Evolutionary conservation across 2,329 filamentous ascomycete species (phyloP).

Genomic region (Claviceps spartinae): DNA sequence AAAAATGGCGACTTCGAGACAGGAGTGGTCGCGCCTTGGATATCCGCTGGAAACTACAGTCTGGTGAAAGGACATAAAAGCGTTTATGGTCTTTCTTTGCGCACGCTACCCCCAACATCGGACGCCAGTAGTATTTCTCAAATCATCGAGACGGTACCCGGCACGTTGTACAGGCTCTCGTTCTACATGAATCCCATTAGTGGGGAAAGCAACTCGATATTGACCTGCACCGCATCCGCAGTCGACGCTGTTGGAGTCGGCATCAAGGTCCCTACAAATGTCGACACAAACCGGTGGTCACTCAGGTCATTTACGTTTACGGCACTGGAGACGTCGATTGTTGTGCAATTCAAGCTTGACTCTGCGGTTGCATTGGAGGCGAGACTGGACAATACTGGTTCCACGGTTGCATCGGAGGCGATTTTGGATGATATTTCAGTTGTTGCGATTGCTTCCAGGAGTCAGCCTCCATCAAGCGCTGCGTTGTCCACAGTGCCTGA

Average conservation of each 20-base stretch:
- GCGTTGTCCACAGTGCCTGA: neutral
- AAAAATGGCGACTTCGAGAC: neutral
- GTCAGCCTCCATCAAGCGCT: neutral
- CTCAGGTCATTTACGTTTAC: neutral
- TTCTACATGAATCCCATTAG: neutral
- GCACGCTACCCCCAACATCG: neutral
- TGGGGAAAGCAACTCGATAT: neutral
- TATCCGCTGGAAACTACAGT: too few relatives aligned
- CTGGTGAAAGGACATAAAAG: neutral
- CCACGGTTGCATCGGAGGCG: too few relatives aligned
- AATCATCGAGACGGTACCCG: neutral
- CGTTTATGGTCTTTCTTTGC: neutral
- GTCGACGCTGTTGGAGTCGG: neutral
- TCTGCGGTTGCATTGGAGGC: too few relatives aligned
- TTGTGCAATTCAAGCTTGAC: too few relatives aligned
- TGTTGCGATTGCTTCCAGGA: too few relatives aligned
- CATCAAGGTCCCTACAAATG: neutral
- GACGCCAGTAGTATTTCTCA: neutral
- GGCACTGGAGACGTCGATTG: too few relatives aligned
- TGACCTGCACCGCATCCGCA: neutral
- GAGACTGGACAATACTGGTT: too few relatives aligned
- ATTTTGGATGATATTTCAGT: too few relatives aligned
- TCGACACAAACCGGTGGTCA: neutral
- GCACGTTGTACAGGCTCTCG: neutral
- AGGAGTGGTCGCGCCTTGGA: neutral